Evolutionary conservation across 768 basidiomycete genomes (phyloP).

Genomic region (Leucogyrophana mollusca): DNA sequence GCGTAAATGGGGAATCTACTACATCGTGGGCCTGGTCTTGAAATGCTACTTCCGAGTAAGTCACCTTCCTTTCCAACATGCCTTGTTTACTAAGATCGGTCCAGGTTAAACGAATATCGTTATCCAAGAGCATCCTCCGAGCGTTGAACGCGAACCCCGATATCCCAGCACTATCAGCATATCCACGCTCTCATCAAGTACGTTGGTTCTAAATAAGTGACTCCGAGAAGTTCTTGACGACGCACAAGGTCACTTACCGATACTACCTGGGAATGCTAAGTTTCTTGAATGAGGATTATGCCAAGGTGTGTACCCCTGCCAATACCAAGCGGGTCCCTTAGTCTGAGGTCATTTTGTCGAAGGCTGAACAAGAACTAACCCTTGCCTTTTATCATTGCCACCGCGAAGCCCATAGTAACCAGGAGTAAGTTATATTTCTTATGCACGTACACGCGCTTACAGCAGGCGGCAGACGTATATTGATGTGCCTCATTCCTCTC

Average conservation of each 20-base stretch:
- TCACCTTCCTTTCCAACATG: constrained; percentile 9
- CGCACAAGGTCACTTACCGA: constrained; percentile 78
- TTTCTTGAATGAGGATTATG: constrained; percentile 91
- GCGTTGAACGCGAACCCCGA: constrained; percentile 85
- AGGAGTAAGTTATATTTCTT: constrained; percentile 58
- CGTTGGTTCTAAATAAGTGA: constrained; percentile 12
- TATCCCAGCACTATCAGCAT: constrained; percentile 72
- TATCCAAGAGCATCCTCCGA: constrained; percentile 89
- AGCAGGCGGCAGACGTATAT: constrained; percentile 62
- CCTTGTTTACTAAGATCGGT: constrained; percentile 1
- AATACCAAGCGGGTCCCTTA: background rate
- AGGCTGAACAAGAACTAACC: constrained; percentile 86
- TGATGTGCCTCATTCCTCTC: constrained; percentile 88
- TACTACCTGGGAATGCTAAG: constrained; percentile 96
- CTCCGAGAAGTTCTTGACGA: constrained; percentile 15
- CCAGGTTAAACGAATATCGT: constrained; percentile 86
- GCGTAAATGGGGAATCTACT: constrained; percentile 90
- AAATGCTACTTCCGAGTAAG: constrained; percentile 93
- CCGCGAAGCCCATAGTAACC: constrained; percentile 64
- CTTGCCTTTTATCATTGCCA: constrained; percentile 88
- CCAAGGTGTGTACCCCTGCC: constrained; percentile 50
- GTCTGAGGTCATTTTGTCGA: constrained; percentile 3
- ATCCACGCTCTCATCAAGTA: constrained; percentile 86
- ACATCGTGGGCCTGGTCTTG: constrained; percentile 84
- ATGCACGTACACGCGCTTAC: background rate